Base-by-base conservation (phyloP, 306 rosid genomes). In the Quercus suber region DNA sequence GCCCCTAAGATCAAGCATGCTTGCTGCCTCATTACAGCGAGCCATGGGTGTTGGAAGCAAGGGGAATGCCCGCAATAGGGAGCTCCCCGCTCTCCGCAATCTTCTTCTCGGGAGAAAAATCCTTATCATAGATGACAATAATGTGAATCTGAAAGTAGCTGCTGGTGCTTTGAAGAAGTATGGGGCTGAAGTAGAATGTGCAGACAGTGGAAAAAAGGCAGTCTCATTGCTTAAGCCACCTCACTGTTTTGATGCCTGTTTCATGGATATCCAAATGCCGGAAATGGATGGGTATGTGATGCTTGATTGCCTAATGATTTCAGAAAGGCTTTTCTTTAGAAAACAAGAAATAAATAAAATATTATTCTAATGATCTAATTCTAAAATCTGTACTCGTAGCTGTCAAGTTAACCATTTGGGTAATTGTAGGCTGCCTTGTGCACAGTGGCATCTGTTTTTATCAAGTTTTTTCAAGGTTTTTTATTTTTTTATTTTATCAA, bases 251-350 rank as follows among this genome's bases (percentile, higher is more conserved):
- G 93, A 91, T 80, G 99, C 99, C 55, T 93, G 99, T 79, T 95
- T 95, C 82, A 95, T 95, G 99, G 99, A 95, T 83, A 90, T 95
- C 71, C 98, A 95, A 84, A 95, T 95, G 99, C 99, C 99, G 2
- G 97, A 87, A 82, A 95, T 95, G 96, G 96, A 95, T 28, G 99
- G 99, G 99, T 95, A 87, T 70, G 97, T 80, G 60, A 17, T 84
- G 20, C 21, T 3, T 71, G 19, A 51, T 69, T 55, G 13, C 76
- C 53, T 49, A 49, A 12, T 12, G 53, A 49, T 49, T 11, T 49
- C 53, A 49, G 15, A 74, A 67, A 25, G 45, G 13, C 45, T 64
- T 64, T 31, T 12, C 53, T 28, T 30, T 28, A 64, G 8, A 64
- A 31, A 7, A 30, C 18, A 64, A 64, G 15, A 28, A 17, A 30